These are phyloP conservation scores for Tuber brumale DNA, from an alignment of 495 filamentous ascomycete species.

Conservation along the genomic window DNA sequence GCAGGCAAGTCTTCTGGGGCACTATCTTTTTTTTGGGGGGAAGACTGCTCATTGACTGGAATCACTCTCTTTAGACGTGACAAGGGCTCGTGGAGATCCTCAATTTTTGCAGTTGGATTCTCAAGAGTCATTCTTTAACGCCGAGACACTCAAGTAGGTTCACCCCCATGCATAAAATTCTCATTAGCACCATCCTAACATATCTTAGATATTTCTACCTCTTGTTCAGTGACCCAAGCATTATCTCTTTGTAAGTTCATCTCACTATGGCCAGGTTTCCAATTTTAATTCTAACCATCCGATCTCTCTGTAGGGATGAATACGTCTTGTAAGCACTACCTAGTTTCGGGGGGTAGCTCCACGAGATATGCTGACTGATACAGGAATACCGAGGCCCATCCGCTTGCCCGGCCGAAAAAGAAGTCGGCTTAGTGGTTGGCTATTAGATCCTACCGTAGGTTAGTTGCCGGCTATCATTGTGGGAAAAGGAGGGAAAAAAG, in stretches of 20 bases:
- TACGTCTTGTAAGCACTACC: slow-evolving; percentile 54
- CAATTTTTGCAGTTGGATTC: slow-evolving; percentile 34
- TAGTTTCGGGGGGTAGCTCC: not conserved
- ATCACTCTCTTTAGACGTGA: slow-evolving; percentile 21
- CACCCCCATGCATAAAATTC: slow-evolving; percentile 2
- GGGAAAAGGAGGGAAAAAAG: not conserved
- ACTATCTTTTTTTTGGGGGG: not conserved
- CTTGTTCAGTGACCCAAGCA: slow-evolving; percentile 65
- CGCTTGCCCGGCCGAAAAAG: slow-evolving; percentile 51
- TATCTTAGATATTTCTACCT: slow-evolving; percentile 93
- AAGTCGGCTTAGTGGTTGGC: slow-evolving; percentile 9
- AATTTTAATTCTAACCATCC: not conserved
- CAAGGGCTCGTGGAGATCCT: slow-evolving; percentile 14
- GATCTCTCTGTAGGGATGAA: slow-evolving; percentile 46
- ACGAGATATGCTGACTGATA: slow-evolving; percentile 40
- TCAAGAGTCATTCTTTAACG: slow-evolving; percentile 49
- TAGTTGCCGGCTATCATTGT: slow-evolving; percentile 19
- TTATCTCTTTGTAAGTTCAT: slow-evolving; percentile 52
- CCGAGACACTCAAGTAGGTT: slow-evolving; percentile 49
- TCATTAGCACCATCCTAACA: slow-evolving; percentile 53
- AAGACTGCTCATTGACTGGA: slow-evolving; percentile 3
- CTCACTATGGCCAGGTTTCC: not conserved
- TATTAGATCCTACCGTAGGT: not conserved
- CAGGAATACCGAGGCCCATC: slow-evolving; percentile 70
- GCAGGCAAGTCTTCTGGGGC: slow-evolving; percentile 21